Base-by-base conservation (phyloP, 2,329 filamentous ascomycete species). In the Biscogniauxia marginata region DNA sequence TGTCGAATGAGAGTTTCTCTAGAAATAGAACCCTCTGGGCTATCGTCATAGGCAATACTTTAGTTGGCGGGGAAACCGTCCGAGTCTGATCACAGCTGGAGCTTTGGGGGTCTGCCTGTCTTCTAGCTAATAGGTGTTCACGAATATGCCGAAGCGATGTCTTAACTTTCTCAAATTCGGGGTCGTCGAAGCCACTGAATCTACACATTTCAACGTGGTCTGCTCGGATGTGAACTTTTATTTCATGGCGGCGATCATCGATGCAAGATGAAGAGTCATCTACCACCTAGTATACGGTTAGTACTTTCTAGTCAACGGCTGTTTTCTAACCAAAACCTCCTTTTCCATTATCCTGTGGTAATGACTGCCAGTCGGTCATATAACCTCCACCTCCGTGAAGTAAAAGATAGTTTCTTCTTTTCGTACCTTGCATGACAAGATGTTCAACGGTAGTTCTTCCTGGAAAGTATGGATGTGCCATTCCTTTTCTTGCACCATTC, bases 381-480 rank as follows among this genome's bases (percentile, higher is more conserved):
- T 6, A n/a, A n/a, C 11, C 13, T n/a, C n/a, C 7, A 20, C 21
- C 16, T 1, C 8, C 3, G 16, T 20, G 5, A n/a, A 21, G 30
- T 18, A 23, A 16, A 2, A 20, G 2, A 24, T 30, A 30, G 4
- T 9, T 6, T 7, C 9, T 19, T 16, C 9, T 7, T 7, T 16
- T 30, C 53, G 25, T 49, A 59, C 57, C 45, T 59, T 59, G 34
- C 24, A 19, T 4, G 19, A 20, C 9, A 58, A 49, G 16, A 8
- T 46, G 24, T 7, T 46, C 3, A 51, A 30, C 3, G 22, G 11
- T 8, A 55, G n/a, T 23, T 59, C 54, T 25, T 59, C 57, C 19
- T 59, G 54, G 24, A 59, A 59, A n/a, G 57, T 56, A 50, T 50
- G 52, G 5, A 59, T 53, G 8, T 3, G n/a, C 57, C 57, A 57